phyloP scores from a whole-genome alignment of 257 asterid genomes.

The Solanum okadae region DNA sequence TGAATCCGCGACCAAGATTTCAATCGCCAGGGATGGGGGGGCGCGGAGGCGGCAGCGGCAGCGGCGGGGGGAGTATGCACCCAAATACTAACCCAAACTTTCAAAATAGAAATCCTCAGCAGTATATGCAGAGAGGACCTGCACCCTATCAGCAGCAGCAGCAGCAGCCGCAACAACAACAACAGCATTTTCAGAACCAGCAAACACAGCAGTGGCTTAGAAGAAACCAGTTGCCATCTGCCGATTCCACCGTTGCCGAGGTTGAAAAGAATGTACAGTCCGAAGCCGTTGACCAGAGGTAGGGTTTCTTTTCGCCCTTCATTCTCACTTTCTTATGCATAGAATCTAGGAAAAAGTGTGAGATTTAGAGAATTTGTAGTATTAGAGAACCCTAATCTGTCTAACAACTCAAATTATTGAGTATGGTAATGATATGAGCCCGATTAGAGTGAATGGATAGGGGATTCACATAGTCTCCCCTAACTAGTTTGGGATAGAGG shows the following conservation, averaged over 20 bases:
- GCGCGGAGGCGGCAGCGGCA: conserved; percentile 46
- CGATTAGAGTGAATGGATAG: neutral
- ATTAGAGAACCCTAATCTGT: neutral
- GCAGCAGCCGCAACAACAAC: conserved; percentile 17
- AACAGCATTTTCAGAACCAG: conserved; percentile 21
- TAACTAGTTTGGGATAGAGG: neutral
- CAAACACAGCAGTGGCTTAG: conserved; percentile 59
- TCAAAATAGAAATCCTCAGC: conserved; percentile 60
- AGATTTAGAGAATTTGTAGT: neutral
- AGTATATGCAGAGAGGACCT: conserved; percentile 58
- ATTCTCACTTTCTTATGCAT: neutral
- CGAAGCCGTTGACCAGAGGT: conserved; percentile 79
- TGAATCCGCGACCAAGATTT: conserved; percentile 75
- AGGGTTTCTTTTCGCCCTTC: neutral
- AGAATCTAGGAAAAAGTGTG: neutral
- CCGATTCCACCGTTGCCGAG: conserved; percentile 54
- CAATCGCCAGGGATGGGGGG: conserved; percentile 92
- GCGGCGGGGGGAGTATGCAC: conserved; percentile 40
- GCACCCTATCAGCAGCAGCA: conserved; percentile 44
- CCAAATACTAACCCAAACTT: conserved; percentile 51
- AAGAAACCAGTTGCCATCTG: conserved; percentile 38
- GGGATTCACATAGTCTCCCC: neutral
- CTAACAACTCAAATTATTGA: neutral
- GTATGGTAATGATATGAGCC: neutral
- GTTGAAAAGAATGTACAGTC: conserved; percentile 87